Conservation (phyloP, 106 monocot species). For the Amphibolis antarctica region DNA sequence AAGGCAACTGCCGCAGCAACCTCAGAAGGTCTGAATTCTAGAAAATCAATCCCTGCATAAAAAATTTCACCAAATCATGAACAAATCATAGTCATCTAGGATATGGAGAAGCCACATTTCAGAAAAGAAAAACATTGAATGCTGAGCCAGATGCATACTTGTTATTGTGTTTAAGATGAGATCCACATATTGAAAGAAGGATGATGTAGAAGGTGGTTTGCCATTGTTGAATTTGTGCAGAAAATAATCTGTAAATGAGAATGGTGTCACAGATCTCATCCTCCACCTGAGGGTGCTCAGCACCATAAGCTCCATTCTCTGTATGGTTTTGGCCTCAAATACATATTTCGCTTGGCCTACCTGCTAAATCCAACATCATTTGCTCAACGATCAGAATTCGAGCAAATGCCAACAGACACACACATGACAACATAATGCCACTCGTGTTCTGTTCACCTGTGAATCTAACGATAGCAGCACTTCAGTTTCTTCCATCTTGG, state of each 20-base stretch:
- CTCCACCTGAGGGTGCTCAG: conserved; percentile 89
- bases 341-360: conserved; percentile 53
- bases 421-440: background rate
- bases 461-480: conserved; percentile 58
- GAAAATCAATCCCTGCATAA: conserved; percentile 58
- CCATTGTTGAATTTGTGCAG: conserved; percentile 47
- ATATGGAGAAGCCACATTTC: too few relatives aligned
- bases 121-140: too few relatives aligned
- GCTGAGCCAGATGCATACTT: conserved; percentile 36
- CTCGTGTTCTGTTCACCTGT: conserved; percentile 33
- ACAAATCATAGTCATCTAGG: background rate
- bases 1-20: conserved; percentile 63
- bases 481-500: conserved; percentile 74
- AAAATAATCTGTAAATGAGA: conserved; percentile 84
- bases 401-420: background rate
- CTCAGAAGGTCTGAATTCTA: conserved; percentile 67
- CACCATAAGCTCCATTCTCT: conserved; percentile 94
- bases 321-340: conserved; percentile 79
- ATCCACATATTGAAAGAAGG: conserved; percentile 28
- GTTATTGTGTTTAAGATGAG: conserved; percentile 54
- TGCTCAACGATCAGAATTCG: background rate
- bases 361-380: conserved; percentile 20
- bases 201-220: conserved; percentile 19
- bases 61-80: conserved; percentile 1
- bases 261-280: conserved; percentile 88